A percentile compares a stretch with the other conserved stretches of the same genome.
Conservation (phyloP, 2,329 filamentous ascomycete genomes). For the Aspergillus sergii region DNA sequence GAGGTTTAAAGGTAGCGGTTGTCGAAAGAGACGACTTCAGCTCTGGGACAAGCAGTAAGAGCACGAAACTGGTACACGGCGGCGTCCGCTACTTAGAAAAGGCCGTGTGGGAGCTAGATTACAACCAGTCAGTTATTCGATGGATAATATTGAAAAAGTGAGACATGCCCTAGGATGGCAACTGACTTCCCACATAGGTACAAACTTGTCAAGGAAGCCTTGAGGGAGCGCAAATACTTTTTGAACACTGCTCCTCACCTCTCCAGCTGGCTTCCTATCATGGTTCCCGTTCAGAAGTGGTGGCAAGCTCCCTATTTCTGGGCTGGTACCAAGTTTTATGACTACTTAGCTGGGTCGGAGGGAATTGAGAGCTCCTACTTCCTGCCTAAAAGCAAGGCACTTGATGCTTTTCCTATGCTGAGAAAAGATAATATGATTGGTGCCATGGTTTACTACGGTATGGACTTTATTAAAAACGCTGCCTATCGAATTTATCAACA, state of each 20-base stretch:
- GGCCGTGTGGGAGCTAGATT: constrained; percentile 82
- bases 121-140: constrained; percentile 65
- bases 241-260: constrained; percentile 81
- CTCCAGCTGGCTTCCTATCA: constrained; percentile 78
- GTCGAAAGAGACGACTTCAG: constrained; percentile 85
- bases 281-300: constrained; percentile 80
- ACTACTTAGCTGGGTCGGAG: constrained; percentile 80
- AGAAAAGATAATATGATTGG: constrained; percentile 78
- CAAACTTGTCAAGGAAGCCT: constrained; percentile 76
- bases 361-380: constrained; percentile 91
- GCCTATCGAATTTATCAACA: neutral
- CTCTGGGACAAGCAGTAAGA: constrained; percentile 81
- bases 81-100: constrained; percentile 85
- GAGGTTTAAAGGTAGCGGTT: constrained; percentile 76
- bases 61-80: constrained; percentile 83
- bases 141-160: neutral
- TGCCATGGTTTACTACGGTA: constrained; percentile 82
- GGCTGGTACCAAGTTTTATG: constrained; percentile 76
- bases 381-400: constrained; percentile 79
- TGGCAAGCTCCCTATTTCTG: constrained; percentile 79
- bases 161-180: neutral
- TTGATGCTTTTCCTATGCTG: constrained; percentile 87
- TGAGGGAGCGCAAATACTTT: constrained; percentile 82
- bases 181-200: constrained; percentile 43
- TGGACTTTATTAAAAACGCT: constrained; percentile 10